Base-by-base conservation (phyloP, 2,329 filamentous ascomycete species). In the Chaetomiaceae sp. region DNA sequence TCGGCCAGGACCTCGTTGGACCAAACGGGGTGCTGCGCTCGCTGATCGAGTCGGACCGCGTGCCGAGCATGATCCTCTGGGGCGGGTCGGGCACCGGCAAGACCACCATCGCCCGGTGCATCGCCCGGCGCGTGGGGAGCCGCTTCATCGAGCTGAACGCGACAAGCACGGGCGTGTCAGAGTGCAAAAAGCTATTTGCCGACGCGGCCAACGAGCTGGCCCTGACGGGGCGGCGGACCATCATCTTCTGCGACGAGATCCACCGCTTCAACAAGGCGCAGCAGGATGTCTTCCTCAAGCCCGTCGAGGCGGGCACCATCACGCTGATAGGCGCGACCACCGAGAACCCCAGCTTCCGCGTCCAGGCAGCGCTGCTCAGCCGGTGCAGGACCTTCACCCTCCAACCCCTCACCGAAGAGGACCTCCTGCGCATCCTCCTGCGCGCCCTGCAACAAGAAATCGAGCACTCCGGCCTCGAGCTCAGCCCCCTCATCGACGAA, bases 171-270 rank as follows among this genome's bases (percentile, higher is more conserved):
- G 92, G 91, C 1, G 88, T 97, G 17, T 84, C 81, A 22, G 92
- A 97, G 68, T 91, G 88, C 78, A 96, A 96, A 72, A 94, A 91
- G 75, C 79, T 96, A 51, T 96, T 97, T 64, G 75, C 78, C 20
- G 91, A 96, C 61, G 91, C 94, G 0, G 83, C 82, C 55, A 88
- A 84, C 64, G 94, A 97, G 68, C 72, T 91, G 43, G 74, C 77
- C 1, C 75, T 97, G 47, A 95, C 90, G 0, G 92, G 92, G 1
- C 81, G 91, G 57, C 92, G 89, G 72, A 97, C 94, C 0, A 95
- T 99, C 59, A 84, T 99, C 59, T 99, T 99, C 69, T 96, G 92
- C 72, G 94, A 99, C 72, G 94, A 97, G 75, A 94, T 96, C 44
- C 91, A 96, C 70, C 78, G 92, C 25, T 96, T 96, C 75, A 88